phyloP scores from a whole-genome alignment of 2,329 filamentous ascomycete genomes.

The Plectosphaerella sp. region DNA sequence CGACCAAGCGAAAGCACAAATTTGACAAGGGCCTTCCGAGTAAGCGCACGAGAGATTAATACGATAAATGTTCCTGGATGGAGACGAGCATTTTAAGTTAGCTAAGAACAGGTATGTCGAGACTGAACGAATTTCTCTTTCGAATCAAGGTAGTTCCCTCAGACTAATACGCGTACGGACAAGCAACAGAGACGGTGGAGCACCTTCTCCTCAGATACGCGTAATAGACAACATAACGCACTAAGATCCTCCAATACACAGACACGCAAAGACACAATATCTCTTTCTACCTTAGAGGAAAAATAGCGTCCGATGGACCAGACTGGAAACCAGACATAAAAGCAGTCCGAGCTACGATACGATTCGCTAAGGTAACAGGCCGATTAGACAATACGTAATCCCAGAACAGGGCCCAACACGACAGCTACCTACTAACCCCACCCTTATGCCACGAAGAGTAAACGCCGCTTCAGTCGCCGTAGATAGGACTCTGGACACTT shows the following conservation, averaged over 20 bases:
- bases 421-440: slow-evolving; percentile 3
- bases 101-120: slow-evolving; percentile 13
- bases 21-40: slow-evolving; percentile 11
- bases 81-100: slow-evolving; percentile 14
- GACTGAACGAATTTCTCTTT: slow-evolving; percentile 12
- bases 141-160: slow-evolving; percentile 5
- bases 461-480: too few species aligned
- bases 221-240: slow-evolving; percentile 15
- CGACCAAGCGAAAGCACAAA: background rate
- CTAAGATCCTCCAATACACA: background rate
- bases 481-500: too few species aligned
- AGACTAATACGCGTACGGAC: slow-evolving; percentile 7
- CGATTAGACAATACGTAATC: slow-evolving; percentile 11
- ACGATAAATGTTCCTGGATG: slow-evolving; percentile 11
- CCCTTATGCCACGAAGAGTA: too few species aligned
- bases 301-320: slow-evolving; percentile 8
- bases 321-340: slow-evolving; percentile 23
- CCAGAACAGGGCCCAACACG: background rate
- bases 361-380: slow-evolving; percentile 21
- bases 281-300: background rate
- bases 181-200: slow-evolving; percentile 18
- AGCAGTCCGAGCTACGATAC: too few species aligned
- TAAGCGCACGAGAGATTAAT: slow-evolving; percentile 12
- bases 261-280: background rate
- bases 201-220: slow-evolving; percentile 21